These are phyloP conservation scores for Cordyceps fumosorosea DNA, from an alignment of 2,329 filamentous ascomycete species.

Conservation along the genomic window DNA sequence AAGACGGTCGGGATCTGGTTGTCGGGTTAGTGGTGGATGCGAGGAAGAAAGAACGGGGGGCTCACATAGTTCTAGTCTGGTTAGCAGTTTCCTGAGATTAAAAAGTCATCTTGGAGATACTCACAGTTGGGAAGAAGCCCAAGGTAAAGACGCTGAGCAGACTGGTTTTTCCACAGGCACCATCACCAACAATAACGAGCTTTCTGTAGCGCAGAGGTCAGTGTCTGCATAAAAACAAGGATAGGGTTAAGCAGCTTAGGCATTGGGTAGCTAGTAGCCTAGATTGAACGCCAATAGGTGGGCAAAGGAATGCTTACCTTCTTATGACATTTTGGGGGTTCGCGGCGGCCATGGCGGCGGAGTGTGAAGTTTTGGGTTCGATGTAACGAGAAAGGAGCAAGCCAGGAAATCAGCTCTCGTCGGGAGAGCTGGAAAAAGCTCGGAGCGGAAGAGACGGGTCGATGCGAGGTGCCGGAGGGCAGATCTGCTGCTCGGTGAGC, in stretches of 20 bases:
- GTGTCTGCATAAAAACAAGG: background rate
- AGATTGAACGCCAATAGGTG: background rate
- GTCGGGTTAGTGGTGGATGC: constrained; percentile 14
- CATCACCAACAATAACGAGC: constrained; percentile 93
- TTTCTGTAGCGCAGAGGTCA: constrained; percentile 53
- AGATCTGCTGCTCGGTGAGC: too few relatives aligned
- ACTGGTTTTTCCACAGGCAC: constrained; percentile 97
- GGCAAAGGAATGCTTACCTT: constrained; percentile 6
- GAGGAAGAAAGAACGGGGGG: background rate
- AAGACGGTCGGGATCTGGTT: constrained; percentile 84
- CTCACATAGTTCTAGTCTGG: constrained; percentile 51
- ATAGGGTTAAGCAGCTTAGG: background rate
- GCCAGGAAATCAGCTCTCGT: background rate
- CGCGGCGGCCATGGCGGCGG: constrained; percentile 8
- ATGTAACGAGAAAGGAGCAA: background rate
- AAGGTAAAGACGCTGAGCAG: constrained; percentile 95
- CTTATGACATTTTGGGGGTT: constrained; percentile 14
- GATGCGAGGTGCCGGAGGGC: background rate
- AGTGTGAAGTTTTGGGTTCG: background rate
- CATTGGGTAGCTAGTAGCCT: background rate
- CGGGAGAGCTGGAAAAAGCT: background rate
- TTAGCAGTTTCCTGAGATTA: constrained; percentile 19
- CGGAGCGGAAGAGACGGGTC: background rate
- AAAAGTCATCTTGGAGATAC: constrained; percentile 29
- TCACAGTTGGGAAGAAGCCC: constrained; percentile 93